Conservation (phyloP, 2,329 filamentous ascomycete genomes). For the Aspergillus viridinutans region DNA sequence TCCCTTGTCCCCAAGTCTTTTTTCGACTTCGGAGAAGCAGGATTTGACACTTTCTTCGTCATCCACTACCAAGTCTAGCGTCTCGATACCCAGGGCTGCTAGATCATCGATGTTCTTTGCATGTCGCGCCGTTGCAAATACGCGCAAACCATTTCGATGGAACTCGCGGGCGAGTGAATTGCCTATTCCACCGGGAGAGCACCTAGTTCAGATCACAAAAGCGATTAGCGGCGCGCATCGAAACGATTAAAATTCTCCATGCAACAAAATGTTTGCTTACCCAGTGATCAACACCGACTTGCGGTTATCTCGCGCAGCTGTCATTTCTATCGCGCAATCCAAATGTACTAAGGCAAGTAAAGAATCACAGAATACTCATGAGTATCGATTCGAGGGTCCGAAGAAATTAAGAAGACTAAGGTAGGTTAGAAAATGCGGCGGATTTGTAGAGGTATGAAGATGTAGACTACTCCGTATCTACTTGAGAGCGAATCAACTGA, state of each 20-base stretch:
- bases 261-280: slow-evolving; percentile 20
- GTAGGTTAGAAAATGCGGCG: no score
- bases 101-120: slow-evolving; percentile 48
- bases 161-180: slow-evolving; percentile 57
- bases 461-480: no score
- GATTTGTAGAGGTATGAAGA: no score
- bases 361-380: background rate
- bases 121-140: slow-evolving; percentile 56
- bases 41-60: slow-evolving; percentile 45
- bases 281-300: slow-evolving; percentile 42
- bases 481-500: background rate
- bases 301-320: slow-evolving; percentile 25
- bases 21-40: slow-evolving; percentile 45
- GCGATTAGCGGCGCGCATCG: background rate
- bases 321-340: slow-evolving; percentile 15
- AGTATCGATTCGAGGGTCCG: background rate
- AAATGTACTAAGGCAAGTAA: background rate
- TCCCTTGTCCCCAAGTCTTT: slow-evolving; percentile 43
- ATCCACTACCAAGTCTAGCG: slow-evolving; percentile 52
- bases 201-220: slow-evolving; percentile 16
- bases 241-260: background rate
- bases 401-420: no score
- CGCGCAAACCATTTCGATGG: slow-evolving; percentile 48
- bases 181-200: slow-evolving; percentile 53
- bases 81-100: slow-evolving; percentile 50